phyloP scores from a whole-genome alignment of 2,329 filamentous ascomycete genomes.

The Penicillium crustosum region DNA sequence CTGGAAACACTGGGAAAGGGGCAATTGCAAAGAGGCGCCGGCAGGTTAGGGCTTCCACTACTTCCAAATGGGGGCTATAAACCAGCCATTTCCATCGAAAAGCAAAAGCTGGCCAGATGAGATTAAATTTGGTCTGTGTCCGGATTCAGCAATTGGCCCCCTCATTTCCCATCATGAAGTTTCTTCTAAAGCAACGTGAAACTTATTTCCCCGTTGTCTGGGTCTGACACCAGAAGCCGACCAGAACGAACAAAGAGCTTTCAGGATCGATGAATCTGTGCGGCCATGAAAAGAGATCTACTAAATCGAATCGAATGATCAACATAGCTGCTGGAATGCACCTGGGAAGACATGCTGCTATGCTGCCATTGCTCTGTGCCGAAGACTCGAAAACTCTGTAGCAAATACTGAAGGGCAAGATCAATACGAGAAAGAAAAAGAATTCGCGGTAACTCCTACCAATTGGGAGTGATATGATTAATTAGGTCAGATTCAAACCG shows the following conservation, averaged over 20 bases:
- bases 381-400: neutral
- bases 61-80: neutral
- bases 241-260: neutral
- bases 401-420: neutral
- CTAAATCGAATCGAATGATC: neutral
- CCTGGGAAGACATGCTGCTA: neutral
- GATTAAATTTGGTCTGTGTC: neutral
- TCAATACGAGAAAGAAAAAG: neutral
- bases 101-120: neutral
- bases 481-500: neutral
- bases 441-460: too few relatives aligned
- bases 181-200: neutral
- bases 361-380: neutral
- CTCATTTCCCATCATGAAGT: neutral
- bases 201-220: neutral
- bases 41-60: neutral
- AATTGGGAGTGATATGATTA: neutral
- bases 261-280: neutral
- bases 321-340: constrained; percentile 1
- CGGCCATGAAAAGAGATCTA: neutral
- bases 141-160: neutral
- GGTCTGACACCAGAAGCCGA: neutral
- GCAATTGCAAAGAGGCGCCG: neutral
- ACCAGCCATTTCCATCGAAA: neutral
- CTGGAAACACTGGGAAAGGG: neutral